Evolutionary conservation across 2,329 filamentous ascomycete genomes (phyloP).

Genomic region (Coccinonectria pachysandricola): DNA sequence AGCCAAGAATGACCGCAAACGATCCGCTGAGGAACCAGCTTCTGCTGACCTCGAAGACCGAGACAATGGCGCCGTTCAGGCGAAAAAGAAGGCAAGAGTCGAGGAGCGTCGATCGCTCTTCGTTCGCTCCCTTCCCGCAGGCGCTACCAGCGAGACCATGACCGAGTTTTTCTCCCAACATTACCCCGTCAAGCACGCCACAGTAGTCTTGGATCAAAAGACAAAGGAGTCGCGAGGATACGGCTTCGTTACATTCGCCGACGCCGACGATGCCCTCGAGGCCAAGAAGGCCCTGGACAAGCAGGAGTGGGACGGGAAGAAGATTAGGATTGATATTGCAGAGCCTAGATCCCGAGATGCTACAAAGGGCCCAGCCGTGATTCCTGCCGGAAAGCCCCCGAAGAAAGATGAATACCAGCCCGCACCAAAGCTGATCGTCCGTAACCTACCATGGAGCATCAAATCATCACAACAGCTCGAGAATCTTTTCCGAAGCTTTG

Average conservation of each 20-base stretch:
- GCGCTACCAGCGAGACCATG: slow-evolving; percentile 69
- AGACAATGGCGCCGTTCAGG: slow-evolving; percentile 22
- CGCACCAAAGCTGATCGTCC: slow-evolving; percentile 71
- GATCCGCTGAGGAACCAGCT: slow-evolving; percentile 23
- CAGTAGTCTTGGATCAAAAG: slow-evolving; percentile 75
- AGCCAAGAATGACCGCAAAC: slow-evolving; percentile 25
- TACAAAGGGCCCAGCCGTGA: slow-evolving; percentile 31
- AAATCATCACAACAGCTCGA: slow-evolving; percentile 74
- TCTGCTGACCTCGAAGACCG: slow-evolving; percentile 21
- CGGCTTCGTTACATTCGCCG: slow-evolving; percentile 94
- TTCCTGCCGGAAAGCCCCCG: slow-evolving; percentile 37
- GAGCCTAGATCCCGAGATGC: slow-evolving; percentile 67
- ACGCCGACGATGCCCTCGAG: slow-evolving; percentile 76
- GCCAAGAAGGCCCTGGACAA: slow-evolving; percentile 77
- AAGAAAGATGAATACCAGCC: slow-evolving; percentile 50
- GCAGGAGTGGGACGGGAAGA: slow-evolving; percentile 64
- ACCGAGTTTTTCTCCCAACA: slow-evolving; percentile 88
- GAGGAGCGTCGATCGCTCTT: slow-evolving; percentile 69
- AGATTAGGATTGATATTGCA: slow-evolving; percentile 78
- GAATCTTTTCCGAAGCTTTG: slow-evolving; percentile 73
- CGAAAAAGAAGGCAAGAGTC: slow-evolving; percentile 45
- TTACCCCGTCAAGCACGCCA: slow-evolving; percentile 90
- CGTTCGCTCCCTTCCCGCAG: slow-evolving; percentile 72
- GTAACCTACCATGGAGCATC: slow-evolving; percentile 93
- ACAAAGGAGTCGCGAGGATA: slow-evolving; percentile 87